Base-by-base conservation (phyloP, 2,329 filamentous ascomycete genomes). In the Penicillium italicum region DNA sequence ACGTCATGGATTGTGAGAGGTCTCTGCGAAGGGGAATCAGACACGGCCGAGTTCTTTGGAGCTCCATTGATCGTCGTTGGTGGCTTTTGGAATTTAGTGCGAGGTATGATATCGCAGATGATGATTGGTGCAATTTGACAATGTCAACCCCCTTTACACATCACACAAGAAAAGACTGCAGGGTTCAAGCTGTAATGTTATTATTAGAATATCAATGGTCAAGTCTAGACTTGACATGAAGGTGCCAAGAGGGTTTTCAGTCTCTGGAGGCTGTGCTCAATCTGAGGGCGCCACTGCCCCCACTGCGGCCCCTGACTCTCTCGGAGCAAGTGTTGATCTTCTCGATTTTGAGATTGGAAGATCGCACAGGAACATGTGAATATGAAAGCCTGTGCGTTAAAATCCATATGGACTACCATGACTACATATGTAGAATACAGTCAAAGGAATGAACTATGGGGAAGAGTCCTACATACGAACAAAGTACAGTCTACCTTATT, bases 61-160 rank as follows among this genome's bases (percentile, higher is more conserved):
- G 51, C 50, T 51, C 57, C 51, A 59, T 42, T 58, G 55, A 64
- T 61, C 58, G 53, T 53, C 60, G 30, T 16, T 28, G 26, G 37
- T 48, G 50, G 42, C 42, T 53, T 45, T 30, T 11, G n/a, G 22
- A 34, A 40, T 14, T 50, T 33, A 40, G 36, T 51, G 10, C 11
- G 1, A 40, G 42, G 42, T 24, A 52, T 30, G 41, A 47, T 53
- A 11, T 24, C 11, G 18, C 20, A 53, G 11, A 20, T 18, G 20
- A 26, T 53, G 34, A 53, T 53, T 53, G 34, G 50, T 31, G 42
- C 14, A 48, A 38, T 47, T 26, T 28, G 20, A 37, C 30, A 53
- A 53, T 47, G 34, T 14, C 14, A 47, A 47, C 20, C 50, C 48
- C 40, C 43, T 53, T 52, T 26, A 47, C 28, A 24, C 28, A 28